Evolutionary conservation across 192 early-diverging fungal genomes (phyloP), one percentile per base, ranked within the genome.

Genomic region (Coemansia sp.): DNA sequence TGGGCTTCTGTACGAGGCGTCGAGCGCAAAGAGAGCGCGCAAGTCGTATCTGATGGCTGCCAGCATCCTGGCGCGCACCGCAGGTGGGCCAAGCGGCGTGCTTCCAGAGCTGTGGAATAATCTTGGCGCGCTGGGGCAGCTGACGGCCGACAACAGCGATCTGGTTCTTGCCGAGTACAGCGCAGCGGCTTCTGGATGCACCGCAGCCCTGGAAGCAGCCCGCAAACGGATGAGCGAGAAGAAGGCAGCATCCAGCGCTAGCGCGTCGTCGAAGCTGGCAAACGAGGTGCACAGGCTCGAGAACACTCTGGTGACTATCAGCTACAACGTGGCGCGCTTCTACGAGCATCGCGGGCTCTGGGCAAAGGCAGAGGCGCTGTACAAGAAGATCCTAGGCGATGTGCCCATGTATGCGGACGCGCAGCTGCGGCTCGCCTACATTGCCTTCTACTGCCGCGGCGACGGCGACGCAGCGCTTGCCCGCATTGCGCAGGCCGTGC

Each of bases 321-420:
- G 72, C 9, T 96, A 94, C 80, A 98, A 96, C 75, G 73, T 90
- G 9, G 90, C 86, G 10, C 86, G 87, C 20, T 78, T 90, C n/a
- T 89, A 87, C 51, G 91, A 92, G 71, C 84, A 81, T 21, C 73
- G 80, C 14, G 83, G 83, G 2, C 81, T 85, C 21, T 73, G 77
- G 38, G 71, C 69, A 8, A 78, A 86, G 67, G 96, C 93, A 5
- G 82, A 85, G 58, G 72, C 78, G 6, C 84, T 91, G 33, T 93
- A 95, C 85, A 69, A 82, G 34, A 69, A 85, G 5, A 85, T 96
- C 30, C 55, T 91, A 2, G 66, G 61, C 18, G 72, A 74, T 14
- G 88, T 91, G 68, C 93, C 93, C 16, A 76, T 88, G 1, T 94
- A 96, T 70, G 63, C 80, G 16, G 96, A 98, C 69, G 92, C 91